A percentile compares a stretch with the other conserved stretches of the same genome.
Conservation (phyloP, 2,329 filamentous ascomycete species). For the Pseudogymnoascus sp. region DNA sequence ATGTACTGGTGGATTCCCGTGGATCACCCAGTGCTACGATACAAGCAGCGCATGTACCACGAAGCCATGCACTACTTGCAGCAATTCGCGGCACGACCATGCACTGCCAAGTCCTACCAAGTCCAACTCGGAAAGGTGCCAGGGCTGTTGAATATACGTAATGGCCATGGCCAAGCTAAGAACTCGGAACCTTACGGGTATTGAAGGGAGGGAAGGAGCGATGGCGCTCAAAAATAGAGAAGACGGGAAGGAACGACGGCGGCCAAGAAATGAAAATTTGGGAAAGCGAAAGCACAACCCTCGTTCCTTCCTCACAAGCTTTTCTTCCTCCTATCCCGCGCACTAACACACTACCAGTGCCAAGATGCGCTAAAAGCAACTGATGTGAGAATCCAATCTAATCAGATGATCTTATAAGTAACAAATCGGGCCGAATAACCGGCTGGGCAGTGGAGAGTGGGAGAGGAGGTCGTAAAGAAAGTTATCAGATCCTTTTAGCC, state of each 20-base stretch:
- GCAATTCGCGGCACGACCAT: background rate
- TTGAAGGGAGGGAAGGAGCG: background rate
- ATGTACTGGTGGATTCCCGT: background rate
- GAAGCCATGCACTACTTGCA: background rate
- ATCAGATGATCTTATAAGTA: constrained; percentile 8
- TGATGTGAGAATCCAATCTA: constrained; percentile 2
- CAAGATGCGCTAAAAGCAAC: background rate
- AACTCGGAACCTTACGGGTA: background rate
- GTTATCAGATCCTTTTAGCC: constrained; percentile 5
- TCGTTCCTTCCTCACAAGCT: background rate
- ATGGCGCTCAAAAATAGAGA: background rate
- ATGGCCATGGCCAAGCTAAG: background rate
- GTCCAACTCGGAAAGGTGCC: background rate
- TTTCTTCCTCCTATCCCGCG: background rate
- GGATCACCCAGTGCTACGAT: background rate
- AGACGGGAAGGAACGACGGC: background rate
- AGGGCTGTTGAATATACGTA: constrained; percentile 3
- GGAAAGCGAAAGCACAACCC: background rate
- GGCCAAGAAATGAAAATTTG: background rate
- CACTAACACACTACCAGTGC: background rate
- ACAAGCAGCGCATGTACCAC: background rate
- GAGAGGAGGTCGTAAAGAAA: background rate
- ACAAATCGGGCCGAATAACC: background rate
- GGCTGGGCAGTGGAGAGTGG: background rate
- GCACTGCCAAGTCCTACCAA: background rate